Percentiles rank a stretch among this genome's conserved stretches.
Conservation (phyloP, 2,329 filamentous ascomycete species). For the Monosporascus sp. region DNA sequence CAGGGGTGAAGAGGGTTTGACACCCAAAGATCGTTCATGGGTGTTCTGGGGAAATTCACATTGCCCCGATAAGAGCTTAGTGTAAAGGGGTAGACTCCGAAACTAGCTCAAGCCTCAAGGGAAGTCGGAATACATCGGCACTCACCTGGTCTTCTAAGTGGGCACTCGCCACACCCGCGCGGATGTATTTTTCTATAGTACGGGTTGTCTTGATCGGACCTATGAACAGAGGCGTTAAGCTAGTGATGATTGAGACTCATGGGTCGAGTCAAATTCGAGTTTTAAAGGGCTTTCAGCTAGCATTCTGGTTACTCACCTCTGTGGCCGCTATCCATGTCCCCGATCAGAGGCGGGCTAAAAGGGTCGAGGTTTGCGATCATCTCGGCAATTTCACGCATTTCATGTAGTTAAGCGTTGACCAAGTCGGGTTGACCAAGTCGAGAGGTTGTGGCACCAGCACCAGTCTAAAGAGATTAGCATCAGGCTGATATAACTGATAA, state of each 20-base stretch:
- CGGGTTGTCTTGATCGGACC: constrained; percentile 33
- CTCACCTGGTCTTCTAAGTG: constrained; percentile 26
- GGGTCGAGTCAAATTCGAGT: too few relatives aligned
- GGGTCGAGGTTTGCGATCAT: constrained; percentile 48
- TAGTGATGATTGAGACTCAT: too few relatives aligned
- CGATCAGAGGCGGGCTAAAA: constrained; percentile 40
- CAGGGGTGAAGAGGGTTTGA: background rate
- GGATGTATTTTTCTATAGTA: constrained; percentile 45
- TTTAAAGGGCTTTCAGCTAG: too few relatives aligned
- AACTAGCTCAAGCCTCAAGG: too few relatives aligned
- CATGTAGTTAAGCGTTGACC: constrained; percentile 43
- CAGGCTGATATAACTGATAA: too few relatives aligned
- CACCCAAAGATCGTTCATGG: too few relatives aligned
- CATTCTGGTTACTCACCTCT: constrained; percentile 32
- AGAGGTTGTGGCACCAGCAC: too few relatives aligned
- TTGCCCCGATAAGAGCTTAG: too few relatives aligned
- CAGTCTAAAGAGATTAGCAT: constrained; percentile 32
- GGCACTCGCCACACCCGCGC: constrained; percentile 41
- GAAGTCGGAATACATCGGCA: background rate
- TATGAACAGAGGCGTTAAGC: constrained; percentile 4
- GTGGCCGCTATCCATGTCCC: constrained; percentile 51
- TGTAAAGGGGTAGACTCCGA: background rate
- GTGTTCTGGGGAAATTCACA: too few relatives aligned
- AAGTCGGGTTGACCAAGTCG: constrained; percentile 44
- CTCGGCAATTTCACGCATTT: constrained; percentile 47